phyloP scores from a whole-genome alignment of 306 rosid species.

The Prunus davidiana region DNA sequence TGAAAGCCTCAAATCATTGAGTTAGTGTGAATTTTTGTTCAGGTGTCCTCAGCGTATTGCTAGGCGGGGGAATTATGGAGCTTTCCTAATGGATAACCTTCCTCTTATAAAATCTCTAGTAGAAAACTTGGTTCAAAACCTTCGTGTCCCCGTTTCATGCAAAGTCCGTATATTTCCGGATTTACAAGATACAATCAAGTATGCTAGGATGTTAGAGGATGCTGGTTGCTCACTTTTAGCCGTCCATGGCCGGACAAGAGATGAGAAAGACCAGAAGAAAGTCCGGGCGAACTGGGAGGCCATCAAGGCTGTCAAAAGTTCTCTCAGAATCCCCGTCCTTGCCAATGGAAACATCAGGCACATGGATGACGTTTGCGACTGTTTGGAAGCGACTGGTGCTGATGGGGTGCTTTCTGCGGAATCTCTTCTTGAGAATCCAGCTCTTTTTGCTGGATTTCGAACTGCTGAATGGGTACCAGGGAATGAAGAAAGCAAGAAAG shows the following conservation, averaged over 20 bases:
- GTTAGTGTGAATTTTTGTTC: slow-evolving; percentile 10
- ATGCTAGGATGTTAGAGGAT: slow-evolving; percentile 89
- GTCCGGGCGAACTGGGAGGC: slow-evolving; percentile 87
- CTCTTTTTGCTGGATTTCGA: slow-evolving; percentile 82
- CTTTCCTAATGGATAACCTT: slow-evolving; percentile 94
- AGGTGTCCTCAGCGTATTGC: slow-evolving; percentile 99
- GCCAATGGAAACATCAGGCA: slow-evolving; percentile 61
- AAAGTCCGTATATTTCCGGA: slow-evolving; percentile 87
- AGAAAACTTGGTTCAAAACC: slow-evolving; percentile 75
- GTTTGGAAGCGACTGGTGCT: slow-evolving; percentile 47
- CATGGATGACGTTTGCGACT: slow-evolving; percentile 43
- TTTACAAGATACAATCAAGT: slow-evolving; percentile 70
- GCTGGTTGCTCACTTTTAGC: slow-evolving; percentile 92
- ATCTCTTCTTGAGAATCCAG: slow-evolving; percentile 91
- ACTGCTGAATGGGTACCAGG: slow-evolving; percentile 60
- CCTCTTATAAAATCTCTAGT: slow-evolving; percentile 80
- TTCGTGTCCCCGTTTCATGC: slow-evolving; percentile 87
- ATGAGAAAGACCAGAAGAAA: slow-evolving; percentile 85
- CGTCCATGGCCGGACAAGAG: slow-evolving; percentile 90
- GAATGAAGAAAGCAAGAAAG: slow-evolving; percentile 32
- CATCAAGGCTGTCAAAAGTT: slow-evolving; percentile 75
- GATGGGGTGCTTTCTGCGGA: slow-evolving; percentile 65
- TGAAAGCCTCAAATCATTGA: not conserved
- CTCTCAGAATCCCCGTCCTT: slow-evolving; percentile 64
- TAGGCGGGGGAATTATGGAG: slow-evolving; percentile 81